These are phyloP conservation scores for Mesembryanthemum crystallinum DNA, from an alignment of 148 eudicot species.

Conservation along the genomic window DNA sequence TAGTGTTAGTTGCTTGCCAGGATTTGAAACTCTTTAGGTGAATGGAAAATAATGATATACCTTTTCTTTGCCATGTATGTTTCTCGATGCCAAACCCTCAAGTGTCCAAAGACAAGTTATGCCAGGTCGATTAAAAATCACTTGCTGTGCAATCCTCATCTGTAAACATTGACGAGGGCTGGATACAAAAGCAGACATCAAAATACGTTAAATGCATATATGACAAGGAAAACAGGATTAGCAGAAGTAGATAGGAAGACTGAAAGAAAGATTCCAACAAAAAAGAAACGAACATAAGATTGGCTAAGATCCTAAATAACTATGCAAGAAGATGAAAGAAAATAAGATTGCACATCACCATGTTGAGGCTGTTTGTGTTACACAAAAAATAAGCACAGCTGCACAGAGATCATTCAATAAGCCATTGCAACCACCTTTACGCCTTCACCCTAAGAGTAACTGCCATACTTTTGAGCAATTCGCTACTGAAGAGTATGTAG, in stretches of 20 bases:
- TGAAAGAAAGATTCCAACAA: not conserved
- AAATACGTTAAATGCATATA: not conserved
- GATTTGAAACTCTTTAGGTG: slow-evolving; percentile 13
- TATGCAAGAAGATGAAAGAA: too few species aligned
- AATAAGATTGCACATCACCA: not conserved
- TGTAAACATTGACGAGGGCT: slow-evolving; percentile 96
- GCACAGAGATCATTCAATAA: too few species aligned
- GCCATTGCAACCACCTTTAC: not conserved
- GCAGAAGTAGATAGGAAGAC: not conserved
- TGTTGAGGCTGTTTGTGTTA: not conserved
- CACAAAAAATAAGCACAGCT: too few species aligned
- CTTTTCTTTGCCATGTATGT: slow-evolving; percentile 93
- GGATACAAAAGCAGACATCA: slow-evolving; percentile 32
- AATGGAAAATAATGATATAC: slow-evolving; percentile 35
- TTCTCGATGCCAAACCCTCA: slow-evolving; percentile 99
- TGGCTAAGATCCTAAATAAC: not conserved
- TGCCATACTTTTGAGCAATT: not conserved
- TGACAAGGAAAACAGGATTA: not conserved
- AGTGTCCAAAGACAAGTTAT: slow-evolving; percentile 94
- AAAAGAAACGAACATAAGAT: not conserved
- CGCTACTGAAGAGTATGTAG: not conserved
- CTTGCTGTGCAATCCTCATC: slow-evolving; percentile 99
- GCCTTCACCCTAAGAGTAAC: not conserved
- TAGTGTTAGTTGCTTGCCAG: slow-evolving; percentile 9
- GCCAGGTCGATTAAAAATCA: slow-evolving; percentile 94